Percentiles rank a stretch among this genome's conserved stretches.
Evolutionary conservation across 768 basidiomycete species (phyloP).

Genomic region (Suillus spraguei): DNA sequence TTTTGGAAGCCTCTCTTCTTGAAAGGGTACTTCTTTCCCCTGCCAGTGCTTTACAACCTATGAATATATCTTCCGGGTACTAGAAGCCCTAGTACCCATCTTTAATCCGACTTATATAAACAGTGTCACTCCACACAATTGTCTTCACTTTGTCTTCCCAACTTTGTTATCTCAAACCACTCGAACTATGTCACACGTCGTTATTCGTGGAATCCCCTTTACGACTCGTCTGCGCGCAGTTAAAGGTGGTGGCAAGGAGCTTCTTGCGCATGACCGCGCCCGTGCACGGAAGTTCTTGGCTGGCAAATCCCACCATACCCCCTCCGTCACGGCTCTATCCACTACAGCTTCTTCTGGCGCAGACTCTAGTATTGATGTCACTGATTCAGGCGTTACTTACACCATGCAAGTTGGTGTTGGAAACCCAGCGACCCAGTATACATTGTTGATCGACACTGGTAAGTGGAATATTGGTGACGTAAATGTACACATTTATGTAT

Average conservation of each 20-base stretch:
- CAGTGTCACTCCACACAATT: not conserved
- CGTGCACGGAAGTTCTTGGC: conserved; percentile 58
- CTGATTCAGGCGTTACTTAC: conserved; percentile 59
- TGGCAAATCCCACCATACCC: conserved; percentile 58
- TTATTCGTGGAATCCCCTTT: conserved; percentile 47
- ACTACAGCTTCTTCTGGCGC: conserved; percentile 46
- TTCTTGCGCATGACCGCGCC: conserved; percentile 50
- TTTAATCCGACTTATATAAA: conserved; percentile 22
- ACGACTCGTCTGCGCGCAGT: conserved; percentile 17
- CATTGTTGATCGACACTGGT: conserved; percentile 58
- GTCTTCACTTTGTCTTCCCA: conserved; percentile 2
- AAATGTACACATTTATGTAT: not conserved
- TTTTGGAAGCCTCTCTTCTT: not conserved
- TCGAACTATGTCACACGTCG: conserved; percentile 38
- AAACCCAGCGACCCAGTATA: conserved; percentile 46
- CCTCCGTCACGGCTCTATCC: conserved; percentile 26
- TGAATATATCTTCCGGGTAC: not conserved
- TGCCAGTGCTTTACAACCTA: not conserved
- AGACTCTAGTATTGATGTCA: conserved; percentile 47
- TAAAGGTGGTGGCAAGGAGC: conserved; percentile 41
- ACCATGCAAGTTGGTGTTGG: conserved; percentile 52
- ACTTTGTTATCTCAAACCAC: not conserved
- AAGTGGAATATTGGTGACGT: conserved; percentile 13
- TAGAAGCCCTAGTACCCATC: conserved; percentile 1
- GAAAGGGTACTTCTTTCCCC: not conserved